Base-by-base conservation (phyloP, 2,329 filamentous ascomycete genomes). In the Cladophialophora immunda region DNA sequence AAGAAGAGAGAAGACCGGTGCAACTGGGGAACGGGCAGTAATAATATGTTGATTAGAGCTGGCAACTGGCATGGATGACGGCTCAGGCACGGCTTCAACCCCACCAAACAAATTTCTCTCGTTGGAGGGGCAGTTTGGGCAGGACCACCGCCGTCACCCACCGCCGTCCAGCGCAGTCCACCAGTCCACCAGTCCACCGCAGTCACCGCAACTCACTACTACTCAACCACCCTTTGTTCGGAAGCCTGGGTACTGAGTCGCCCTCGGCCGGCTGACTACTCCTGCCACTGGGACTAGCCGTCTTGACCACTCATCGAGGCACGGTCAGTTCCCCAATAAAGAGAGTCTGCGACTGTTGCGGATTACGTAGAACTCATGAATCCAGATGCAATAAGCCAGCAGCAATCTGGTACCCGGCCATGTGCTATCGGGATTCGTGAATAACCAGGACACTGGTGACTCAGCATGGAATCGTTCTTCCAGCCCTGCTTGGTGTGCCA, bases 11-110 rank as follows among this genome's bases (percentile, higher is more conserved):
- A 50, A 61, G 45, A 53, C 54, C 71, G 67, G 47, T 67, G 65
- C 67, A 70, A 68, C 70, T 62, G 67, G 62, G 63, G 64, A 61
- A 62, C 15, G 69, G 72, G 67, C 68, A 73, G 66, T 71, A 68
- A 67, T 69, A 73, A 56, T 62, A 62, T 56, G 59, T 68, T 59
- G 63, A 55, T 65, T 65, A 57, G 36, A 62, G 25, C 32, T 38
- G 58, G 32, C 30, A 29, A 50, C 32, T 32, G 57, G 57, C 57
- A 59, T 27, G 45, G 45, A 50, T 22, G 9, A 25, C 19, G 19
- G 19, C 45, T 50, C 45, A 50, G 45, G 52, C 52, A 55, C 38
- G 30, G 32, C 13, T 50, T 38, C 30, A 58, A 64, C 63, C 59
- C 67, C 63, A 68, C 63, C 57, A 67, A 50, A 56, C 59, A 62